Conservation (phyloP, 257 asterid genomes). For the Fraxinus excelsior region DNA sequence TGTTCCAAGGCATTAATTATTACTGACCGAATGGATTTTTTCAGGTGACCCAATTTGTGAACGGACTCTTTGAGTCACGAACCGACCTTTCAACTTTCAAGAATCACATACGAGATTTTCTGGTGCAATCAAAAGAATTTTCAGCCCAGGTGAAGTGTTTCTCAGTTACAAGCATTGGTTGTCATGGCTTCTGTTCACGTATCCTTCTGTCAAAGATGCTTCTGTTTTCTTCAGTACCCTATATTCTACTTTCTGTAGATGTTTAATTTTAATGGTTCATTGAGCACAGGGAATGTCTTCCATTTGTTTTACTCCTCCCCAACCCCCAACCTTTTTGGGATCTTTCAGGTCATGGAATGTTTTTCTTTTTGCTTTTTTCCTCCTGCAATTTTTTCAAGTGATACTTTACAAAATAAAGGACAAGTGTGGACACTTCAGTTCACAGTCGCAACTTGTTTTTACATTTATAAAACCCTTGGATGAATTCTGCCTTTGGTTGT, state of each 20-base stretch:
- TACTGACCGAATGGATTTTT: slow-evolving; percentile 6
- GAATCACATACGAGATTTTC: slow-evolving; percentile 89
- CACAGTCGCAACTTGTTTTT: neutral
- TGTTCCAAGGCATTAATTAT: neutral
- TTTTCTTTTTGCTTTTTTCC: neutral
- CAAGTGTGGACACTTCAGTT: neutral
- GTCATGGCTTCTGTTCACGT: neutral
- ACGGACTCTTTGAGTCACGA: slow-evolving; percentile 79
- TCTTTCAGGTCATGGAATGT: neutral
- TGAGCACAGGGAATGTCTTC: neutral
- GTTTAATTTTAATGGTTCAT: neutral
- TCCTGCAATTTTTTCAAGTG: neutral
- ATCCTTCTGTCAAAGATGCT: neutral
- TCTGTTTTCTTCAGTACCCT: neutral
- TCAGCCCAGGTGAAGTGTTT: slow-evolving; percentile 78
- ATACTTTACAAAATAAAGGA: neutral
- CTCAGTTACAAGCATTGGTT: neutral
- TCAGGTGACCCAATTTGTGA: slow-evolving; percentile 90
- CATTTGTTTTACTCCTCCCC: too few relatives aligned
- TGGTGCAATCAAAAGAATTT: slow-evolving; percentile 92
- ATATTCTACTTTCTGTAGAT: too few relatives aligned
- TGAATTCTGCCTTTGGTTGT: neutral
- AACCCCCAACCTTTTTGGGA: neutral
- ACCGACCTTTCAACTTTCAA: slow-evolving; percentile 70
- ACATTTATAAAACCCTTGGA: neutral